Evolutionary conservation across 73 alveolate species (phyloP).

Genomic region (Paramecium sexaurelia): DNA sequence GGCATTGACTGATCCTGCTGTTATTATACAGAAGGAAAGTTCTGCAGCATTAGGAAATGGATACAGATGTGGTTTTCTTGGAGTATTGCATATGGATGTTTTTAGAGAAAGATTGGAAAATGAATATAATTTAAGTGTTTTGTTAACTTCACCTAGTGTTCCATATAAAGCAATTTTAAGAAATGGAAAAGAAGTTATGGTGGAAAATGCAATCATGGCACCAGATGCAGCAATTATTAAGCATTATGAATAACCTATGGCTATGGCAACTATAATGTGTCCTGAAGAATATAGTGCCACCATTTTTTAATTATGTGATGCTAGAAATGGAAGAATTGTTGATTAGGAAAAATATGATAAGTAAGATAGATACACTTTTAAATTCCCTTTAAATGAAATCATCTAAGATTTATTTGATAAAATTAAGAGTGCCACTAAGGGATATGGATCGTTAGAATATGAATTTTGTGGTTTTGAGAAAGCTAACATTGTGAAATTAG

Average conservation of each 20-base stretch:
- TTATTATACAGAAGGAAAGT: slow-evolving; percentile 73
- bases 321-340: slow-evolving; percentile 36
- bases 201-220: slow-evolving; percentile 75
- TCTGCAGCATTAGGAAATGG: slow-evolving; percentile 85
- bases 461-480: slow-evolving; percentile 80
- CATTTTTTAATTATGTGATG: slow-evolving; percentile 70
- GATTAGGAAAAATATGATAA: slow-evolving; percentile 65
- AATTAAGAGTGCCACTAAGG: slow-evolving; percentile 76
- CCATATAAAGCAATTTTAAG: slow-evolving; percentile 77
- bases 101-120: slow-evolving; percentile 86
- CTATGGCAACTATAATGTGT: slow-evolving; percentile 81
- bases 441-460: slow-evolving; percentile 90
- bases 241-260: slow-evolving; percentile 82
- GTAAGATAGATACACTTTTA: slow-evolving; percentile 46
- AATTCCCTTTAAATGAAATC: slow-evolving; percentile 80
- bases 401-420: slow-evolving; percentile 87
- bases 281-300: slow-evolving; percentile 79
- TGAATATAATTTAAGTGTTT: slow-evolving; percentile 81
- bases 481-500: slow-evolving; percentile 75
- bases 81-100: slow-evolving; percentile 94
- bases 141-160: slow-evolving; percentile 89
- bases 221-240: slow-evolving; percentile 65
- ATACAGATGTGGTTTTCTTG: slow-evolving; percentile 93
- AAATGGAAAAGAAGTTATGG: slow-evolving; percentile 71
- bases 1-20: slow-evolving; percentile 82